Conservation (phyloP, 441 rosid genomes). For the Eruca vesicaria region DNA sequence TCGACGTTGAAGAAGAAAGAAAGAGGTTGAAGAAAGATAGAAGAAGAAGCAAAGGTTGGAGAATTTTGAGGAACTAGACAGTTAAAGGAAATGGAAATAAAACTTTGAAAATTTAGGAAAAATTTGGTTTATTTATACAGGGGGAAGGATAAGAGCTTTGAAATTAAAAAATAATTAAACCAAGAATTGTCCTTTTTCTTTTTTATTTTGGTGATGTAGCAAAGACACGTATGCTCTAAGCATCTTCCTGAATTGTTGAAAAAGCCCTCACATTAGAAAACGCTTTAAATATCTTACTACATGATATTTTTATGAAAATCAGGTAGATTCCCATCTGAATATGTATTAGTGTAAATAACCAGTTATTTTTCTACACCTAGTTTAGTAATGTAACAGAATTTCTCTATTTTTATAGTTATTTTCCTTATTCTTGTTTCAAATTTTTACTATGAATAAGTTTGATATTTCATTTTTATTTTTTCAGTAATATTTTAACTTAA, state of each 20-base stretch:
- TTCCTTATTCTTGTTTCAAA: background rate
- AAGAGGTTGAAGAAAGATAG: slow-evolving; percentile 14
- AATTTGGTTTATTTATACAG: slow-evolving; percentile 48
- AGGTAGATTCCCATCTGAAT: slow-evolving; percentile 7
- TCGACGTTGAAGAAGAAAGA: slow-evolving; percentile 4
- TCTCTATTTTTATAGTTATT: background rate
- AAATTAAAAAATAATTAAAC: background rate
- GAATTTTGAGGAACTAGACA: slow-evolving; percentile 29
- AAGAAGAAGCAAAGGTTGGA: slow-evolving; percentile 21
- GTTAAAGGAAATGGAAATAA: slow-evolving; percentile 43
- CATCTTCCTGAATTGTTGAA: slow-evolving; percentile 41
- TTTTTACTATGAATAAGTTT: background rate
- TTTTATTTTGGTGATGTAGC: slow-evolving; percentile 21
- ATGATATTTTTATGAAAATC: background rate
- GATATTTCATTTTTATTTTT: background rate
- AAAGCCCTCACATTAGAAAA: slow-evolving; percentile 42
- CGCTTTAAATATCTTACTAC: slow-evolving; percentile 2
- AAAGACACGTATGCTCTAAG: slow-evolving; percentile 72
- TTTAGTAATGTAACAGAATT: background rate
- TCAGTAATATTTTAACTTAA: background rate
- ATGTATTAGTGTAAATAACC: background rate
- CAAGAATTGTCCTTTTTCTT: background rate
- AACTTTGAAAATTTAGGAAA: slow-evolving; percentile 40
- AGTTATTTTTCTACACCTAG: background rate
- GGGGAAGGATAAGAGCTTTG: slow-evolving; percentile 37